A percentile compares a stretch with the other conserved stretches of the same genome.
Evolutionary conservation across 2,329 filamentous ascomycete genomes (phyloP).

Genomic region (Aspergillus brunneoviolaceus): DNA sequence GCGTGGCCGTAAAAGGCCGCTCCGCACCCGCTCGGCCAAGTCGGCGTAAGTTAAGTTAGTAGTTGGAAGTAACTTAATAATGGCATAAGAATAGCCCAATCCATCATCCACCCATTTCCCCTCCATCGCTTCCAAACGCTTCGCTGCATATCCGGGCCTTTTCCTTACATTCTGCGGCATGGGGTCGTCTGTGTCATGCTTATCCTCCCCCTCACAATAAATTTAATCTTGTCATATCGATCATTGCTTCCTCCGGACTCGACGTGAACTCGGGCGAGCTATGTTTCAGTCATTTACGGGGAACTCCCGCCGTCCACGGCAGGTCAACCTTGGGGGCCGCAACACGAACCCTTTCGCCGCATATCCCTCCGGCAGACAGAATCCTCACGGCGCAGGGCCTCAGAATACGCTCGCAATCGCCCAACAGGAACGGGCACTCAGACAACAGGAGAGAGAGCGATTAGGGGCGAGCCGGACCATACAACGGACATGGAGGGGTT

Average conservation of each 20-base stretch:
- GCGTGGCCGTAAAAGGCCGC: slow-evolving; percentile 7
- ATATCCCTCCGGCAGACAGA: slow-evolving; percentile 58
- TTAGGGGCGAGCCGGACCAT: slow-evolving; percentile 71
- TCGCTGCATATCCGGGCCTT: not conserved
- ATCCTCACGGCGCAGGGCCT: slow-evolving; percentile 59
- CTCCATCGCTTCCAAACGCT: not conserved
- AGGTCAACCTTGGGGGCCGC: slow-evolving; percentile 91
- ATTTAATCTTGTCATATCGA: slow-evolving; percentile 6
- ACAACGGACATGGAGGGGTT: slow-evolving; percentile 80
- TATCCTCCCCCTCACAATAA: slow-evolving; percentile 9
- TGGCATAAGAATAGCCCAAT: not conserved
- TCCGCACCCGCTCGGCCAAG: not conserved
- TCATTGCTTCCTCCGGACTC: slow-evolving; percentile 7
- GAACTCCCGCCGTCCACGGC: slow-evolving; percentile 76
- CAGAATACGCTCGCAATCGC: slow-evolving; percentile 80
- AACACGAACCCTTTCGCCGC: slow-evolving; percentile 73
- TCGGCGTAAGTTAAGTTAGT: not conserved
- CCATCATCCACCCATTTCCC: not conserved
- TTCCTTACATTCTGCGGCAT: slow-evolving; percentile 20
- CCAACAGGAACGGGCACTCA: slow-evolving; percentile 77
- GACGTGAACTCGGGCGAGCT: slow-evolving; percentile 21
- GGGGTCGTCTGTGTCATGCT: slow-evolving; percentile 20
- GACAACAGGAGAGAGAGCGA: slow-evolving; percentile 77
- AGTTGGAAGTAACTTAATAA: not conserved
- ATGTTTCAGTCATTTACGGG: slow-evolving; percentile 96